These are phyloP conservation scores for Aphanomyces astaci DNA, from an alignment of 352 stramenopile species.

Conservation along the genomic window DNA sequence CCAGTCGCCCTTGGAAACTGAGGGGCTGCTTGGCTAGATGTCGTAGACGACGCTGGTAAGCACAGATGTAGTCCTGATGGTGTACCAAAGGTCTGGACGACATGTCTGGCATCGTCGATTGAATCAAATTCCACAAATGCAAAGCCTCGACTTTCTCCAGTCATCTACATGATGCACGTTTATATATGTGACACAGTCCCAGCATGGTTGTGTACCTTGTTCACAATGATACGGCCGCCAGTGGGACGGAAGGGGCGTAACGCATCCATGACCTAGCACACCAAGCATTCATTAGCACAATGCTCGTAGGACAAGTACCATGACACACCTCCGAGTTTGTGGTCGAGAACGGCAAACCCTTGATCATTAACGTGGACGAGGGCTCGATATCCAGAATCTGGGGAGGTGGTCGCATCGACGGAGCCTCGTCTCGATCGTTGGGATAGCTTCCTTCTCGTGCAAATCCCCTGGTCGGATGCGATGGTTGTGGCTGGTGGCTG, in stretches of 20 bases:
- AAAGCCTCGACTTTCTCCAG: slow-evolving; percentile 62
- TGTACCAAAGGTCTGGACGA: slow-evolving; percentile 53
- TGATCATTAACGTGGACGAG: slow-evolving; percentile 12
- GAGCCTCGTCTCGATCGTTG: background rate
- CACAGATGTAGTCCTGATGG: background rate
- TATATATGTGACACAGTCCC: no score
- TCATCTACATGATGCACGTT: no score
- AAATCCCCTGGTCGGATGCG: background rate
- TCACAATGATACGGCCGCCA: slow-evolving; percentile 44
- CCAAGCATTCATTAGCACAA: background rate
- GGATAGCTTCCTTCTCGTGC: background rate
- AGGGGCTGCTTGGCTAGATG: slow-evolving; percentile 41
- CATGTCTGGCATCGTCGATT: slow-evolving; percentile 42
- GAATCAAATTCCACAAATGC: slow-evolving; percentile 69
- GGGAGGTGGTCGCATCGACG: background rate
- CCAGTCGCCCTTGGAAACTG: slow-evolving; percentile 37
- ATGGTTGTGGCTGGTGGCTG: background rate
- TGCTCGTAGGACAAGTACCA: no score
- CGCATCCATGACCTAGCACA: slow-evolving; percentile 45
- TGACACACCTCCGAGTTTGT: slow-evolving; percentile 12
- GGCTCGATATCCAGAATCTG: slow-evolving; percentile 3
- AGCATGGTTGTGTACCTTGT: slow-evolving; percentile 50
- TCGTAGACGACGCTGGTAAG: background rate
- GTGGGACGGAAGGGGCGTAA: slow-evolving; percentile 46
- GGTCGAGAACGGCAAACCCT: slow-evolving; percentile 14